Conservation (phyloP, 495 filamentous ascomycete species). For the Aspergillus bridgeri region DNA sequence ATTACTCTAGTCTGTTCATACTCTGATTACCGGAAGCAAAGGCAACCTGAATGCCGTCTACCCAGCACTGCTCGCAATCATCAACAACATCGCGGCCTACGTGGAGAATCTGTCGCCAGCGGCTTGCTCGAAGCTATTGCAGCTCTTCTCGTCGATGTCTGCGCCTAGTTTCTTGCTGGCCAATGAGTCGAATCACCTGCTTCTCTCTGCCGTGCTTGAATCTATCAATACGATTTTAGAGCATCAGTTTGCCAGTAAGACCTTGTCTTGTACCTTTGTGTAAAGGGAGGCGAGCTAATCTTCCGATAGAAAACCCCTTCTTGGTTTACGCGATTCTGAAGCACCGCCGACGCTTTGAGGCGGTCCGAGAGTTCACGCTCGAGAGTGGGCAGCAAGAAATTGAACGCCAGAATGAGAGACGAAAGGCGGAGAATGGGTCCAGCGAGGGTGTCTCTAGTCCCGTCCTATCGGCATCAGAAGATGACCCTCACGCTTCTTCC, state of each 20-base stretch:
- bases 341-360: constrained; percentile 80
- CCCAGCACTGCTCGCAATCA: constrained; percentile 84
- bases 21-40: constrained; percentile 85
- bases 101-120: constrained; percentile 70
- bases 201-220: constrained; percentile 80
- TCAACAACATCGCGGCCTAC: constrained; percentile 89
- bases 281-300: constrained; percentile 11
- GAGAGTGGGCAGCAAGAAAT: constrained; percentile 94
- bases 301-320: constrained; percentile 67
- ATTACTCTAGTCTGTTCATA: constrained; percentile 76
- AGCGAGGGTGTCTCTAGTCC: constrained; percentile 33
- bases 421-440: constrained; percentile 60
- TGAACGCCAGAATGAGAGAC: constrained; percentile 68
- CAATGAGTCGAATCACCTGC: constrained; percentile 86
- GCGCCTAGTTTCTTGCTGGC: constrained; percentile 91
- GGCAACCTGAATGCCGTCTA: constrained; percentile 91
- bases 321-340: constrained; percentile 80
- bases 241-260: constrained; percentile 79
- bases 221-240: constrained; percentile 91
- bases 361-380: constrained; percentile 86
- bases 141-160: constrained; percentile 92
- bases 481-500: constrained; percentile 66
- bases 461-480: constrained; percentile 56
- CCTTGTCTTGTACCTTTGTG: neutral
- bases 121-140: constrained; percentile 76